phyloP scores from a whole-genome alignment of 495 filamentous ascomycete genomes.

The Viridothelium virens region DNA sequence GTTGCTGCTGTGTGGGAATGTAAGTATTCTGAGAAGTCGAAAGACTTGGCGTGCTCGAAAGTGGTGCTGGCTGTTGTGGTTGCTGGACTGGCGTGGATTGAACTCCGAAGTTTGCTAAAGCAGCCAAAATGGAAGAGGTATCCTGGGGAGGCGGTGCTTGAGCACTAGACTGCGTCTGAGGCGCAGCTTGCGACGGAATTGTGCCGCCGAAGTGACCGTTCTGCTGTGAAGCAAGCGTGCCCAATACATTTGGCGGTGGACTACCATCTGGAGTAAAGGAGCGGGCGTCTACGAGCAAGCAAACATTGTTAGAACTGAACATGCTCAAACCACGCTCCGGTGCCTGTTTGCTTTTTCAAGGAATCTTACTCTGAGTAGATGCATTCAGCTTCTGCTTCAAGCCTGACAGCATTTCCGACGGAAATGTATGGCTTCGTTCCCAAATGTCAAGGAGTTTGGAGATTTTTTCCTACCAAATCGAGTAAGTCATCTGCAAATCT shows the following conservation, averaged over 20 bases:
- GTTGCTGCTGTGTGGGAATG: background rate
- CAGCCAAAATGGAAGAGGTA: slow-evolving; percentile 29
- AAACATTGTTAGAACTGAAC: background rate
- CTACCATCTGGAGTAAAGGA: slow-evolving; percentile 22
- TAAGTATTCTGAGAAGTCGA: background rate
- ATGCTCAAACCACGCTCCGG: background rate
- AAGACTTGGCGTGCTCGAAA: slow-evolving; percentile 17
- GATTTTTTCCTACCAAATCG: slow-evolving; percentile 67
- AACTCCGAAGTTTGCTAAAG: slow-evolving; percentile 26
- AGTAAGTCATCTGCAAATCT: slow-evolving; percentile 29
- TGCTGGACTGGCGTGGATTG: slow-evolving; percentile 13
- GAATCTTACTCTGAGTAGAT: slow-evolving; percentile 16
- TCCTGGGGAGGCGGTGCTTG: slow-evolving; percentile 19
- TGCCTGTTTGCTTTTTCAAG: slow-evolving; percentile 28
- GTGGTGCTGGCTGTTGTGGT: slow-evolving; percentile 17
- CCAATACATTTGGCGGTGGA: slow-evolving; percentile 13
- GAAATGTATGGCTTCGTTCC: slow-evolving; percentile 92
- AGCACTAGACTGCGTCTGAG: background rate
- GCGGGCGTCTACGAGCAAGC: slow-evolving; percentile 12
- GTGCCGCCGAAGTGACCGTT: background rate
- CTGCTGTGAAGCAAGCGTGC: background rate
- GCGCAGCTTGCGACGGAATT: background rate
- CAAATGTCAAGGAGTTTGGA: slow-evolving; percentile 97
- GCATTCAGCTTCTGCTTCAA: slow-evolving; percentile 80
- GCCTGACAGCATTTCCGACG: slow-evolving; percentile 64